These are phyloP conservation scores for Paspalum vaginatum DNA, from an alignment of 176 grass and related monocot species.

Conservation along the genomic window DNA sequence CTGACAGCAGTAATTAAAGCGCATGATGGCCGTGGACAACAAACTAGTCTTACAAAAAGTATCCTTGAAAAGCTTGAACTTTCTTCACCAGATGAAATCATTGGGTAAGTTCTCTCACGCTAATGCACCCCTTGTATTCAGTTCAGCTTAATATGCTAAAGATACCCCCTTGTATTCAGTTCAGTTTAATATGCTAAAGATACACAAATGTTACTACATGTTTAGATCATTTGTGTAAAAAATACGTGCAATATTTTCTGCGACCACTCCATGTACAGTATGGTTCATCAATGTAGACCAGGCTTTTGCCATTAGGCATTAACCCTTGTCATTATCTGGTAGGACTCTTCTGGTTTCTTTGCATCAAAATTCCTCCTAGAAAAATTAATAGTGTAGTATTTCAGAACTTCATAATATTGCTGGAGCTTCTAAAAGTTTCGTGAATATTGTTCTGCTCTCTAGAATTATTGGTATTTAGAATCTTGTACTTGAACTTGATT, in stretches of 20 bases:
- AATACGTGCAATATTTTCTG: neutral
- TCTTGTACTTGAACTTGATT: slow-evolving; percentile 26
- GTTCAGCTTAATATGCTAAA: slow-evolving; percentile 21
- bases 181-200: slow-evolving; percentile 24
- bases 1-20: slow-evolving; percentile 89
- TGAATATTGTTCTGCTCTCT: slow-evolving; percentile 22
- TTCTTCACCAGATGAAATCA: slow-evolving; percentile 95
- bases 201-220: slow-evolving; percentile 21
- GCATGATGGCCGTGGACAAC: slow-evolving; percentile 84
- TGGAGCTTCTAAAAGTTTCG: neutral
- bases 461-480: slow-evolving; percentile 10
- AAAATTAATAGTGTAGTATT: slow-evolving; percentile 4
- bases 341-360: neutral
- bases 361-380: neutral
- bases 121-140: neutral
- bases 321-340: neutral
- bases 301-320: slow-evolving; percentile 21
- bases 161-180: neutral
- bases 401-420: slow-evolving; percentile 14
- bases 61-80: slow-evolving; percentile 80
- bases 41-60: slow-evolving; percentile 73
- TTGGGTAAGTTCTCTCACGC: slow-evolving; percentile 66
- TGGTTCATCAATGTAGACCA: slow-evolving; percentile 18
- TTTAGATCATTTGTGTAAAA: slow-evolving; percentile 22
- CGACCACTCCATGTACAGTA: slow-evolving; percentile 2